A percentile compares a stretch with the other conserved stretches of the same genome.
Conservation (phyloP, 306 rosid genomes). For the Arachis stenosperma region DNA sequence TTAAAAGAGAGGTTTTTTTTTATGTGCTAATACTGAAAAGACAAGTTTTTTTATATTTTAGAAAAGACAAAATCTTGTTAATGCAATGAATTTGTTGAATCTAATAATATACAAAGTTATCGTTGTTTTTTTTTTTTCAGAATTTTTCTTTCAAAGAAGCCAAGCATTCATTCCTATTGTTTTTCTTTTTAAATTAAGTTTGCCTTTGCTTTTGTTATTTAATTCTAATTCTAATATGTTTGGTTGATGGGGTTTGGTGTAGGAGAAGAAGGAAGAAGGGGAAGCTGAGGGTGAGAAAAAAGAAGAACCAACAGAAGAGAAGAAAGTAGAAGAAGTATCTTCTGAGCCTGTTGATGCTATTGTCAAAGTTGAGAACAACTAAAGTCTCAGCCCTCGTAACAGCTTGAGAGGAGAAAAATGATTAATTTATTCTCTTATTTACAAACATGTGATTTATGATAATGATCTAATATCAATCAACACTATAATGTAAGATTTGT, state of each 20-base stretch:
- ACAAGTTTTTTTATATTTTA: too few relatives aligned
- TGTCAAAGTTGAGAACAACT: background rate
- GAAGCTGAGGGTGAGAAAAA: constrained; percentile 34
- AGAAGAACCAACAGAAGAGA: constrained; percentile 42
- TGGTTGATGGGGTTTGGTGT: background rate
- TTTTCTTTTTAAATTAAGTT: background rate
- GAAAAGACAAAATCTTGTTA: background rate
- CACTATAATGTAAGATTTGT: background rate
- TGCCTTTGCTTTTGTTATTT: background rate
- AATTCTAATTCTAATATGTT: background rate
- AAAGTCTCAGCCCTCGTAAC: background rate
- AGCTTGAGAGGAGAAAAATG: background rate
- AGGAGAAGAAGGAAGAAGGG: constrained; percentile 35
- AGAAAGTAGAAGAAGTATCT: constrained; percentile 27
- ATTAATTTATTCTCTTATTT: constrained; percentile 35
- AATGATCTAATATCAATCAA: background rate
- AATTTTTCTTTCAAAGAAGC: background rate
- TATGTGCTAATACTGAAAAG: too few relatives aligned
- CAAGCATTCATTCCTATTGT: background rate
- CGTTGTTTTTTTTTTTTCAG: background rate
- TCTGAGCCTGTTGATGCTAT: background rate
- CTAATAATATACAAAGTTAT: background rate
- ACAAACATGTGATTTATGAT: constrained; percentile 32
- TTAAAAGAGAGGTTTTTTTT: too few relatives aligned
- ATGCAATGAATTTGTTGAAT: background rate